Evolutionary conservation across 1,284 basidiomycete genomes (phyloP).

Genomic region (Trichosporon inkin): DNA sequence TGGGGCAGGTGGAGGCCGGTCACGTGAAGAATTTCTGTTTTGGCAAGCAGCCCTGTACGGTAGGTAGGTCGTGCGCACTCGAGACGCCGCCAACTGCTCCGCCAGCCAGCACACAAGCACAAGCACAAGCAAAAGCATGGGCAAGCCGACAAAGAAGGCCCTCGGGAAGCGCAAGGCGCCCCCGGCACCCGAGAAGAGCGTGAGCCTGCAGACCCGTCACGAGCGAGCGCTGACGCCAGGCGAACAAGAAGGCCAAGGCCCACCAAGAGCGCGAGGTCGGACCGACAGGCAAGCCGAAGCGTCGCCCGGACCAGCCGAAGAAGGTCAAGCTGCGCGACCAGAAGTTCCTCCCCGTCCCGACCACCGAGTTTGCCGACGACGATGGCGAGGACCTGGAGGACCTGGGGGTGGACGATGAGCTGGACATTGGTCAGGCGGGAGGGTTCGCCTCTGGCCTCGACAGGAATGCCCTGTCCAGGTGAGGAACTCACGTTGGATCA

Average conservation of each 20-base stretch:
- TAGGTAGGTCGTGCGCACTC: background rate
- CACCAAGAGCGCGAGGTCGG: conserved; percentile 19
- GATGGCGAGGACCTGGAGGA: conserved; percentile 20
- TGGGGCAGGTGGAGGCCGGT: background rate
- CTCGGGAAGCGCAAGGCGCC: conserved; percentile 39
- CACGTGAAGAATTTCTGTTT: conserved; percentile 23
- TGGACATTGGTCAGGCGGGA: conserved; percentile 23
- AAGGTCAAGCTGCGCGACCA: conserved; percentile 50
- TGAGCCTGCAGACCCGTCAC: background rate
- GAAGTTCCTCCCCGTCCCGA: conserved; percentile 47
- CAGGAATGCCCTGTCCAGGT: conserved; percentile 42
- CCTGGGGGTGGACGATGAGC: conserved; percentile 30
- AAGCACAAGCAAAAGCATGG: no score
- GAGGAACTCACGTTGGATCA: conserved; percentile 14
- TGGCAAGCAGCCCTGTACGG: background rate
- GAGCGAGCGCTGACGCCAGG: conserved; percentile 8
- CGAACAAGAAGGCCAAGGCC: conserved; percentile 18
- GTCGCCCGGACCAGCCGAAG: conserved; percentile 45
- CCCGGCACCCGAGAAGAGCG: conserved; percentile 7
- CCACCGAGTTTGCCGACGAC: conserved; percentile 32
- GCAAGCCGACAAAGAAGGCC: conserved; percentile 36
- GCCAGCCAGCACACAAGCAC: background rate
- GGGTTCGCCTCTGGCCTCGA: conserved; percentile 42
- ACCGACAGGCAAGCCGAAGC: conserved; percentile 44
- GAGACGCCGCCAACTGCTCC: background rate